These are phyloP conservation scores for Arthrinium phaeospermum DNA, from an alignment of 2,329 filamentous ascomycete genomes.

Conservation along the genomic window DNA sequence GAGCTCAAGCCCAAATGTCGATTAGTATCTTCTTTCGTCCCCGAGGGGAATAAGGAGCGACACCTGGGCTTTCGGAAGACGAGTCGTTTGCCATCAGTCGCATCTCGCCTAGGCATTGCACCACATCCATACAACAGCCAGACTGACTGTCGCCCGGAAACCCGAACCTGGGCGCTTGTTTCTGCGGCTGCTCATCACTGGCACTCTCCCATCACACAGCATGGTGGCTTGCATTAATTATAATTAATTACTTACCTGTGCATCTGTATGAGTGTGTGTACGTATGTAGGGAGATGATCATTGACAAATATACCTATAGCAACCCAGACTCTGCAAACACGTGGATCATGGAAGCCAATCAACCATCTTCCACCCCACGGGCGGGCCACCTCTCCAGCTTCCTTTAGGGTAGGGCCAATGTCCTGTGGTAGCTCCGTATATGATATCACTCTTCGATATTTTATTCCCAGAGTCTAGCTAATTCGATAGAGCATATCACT, in stretches of 20 bases:
- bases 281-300: neutral
- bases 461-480: neutral
- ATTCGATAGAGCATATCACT: no score
- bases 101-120: neutral
- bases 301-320: neutral
- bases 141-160: neutral
- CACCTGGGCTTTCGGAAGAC: neutral
- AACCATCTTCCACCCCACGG: conserved; percentile 1
- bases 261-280: neutral
- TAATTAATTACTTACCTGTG: neutral
- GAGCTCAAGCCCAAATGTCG: neutral
- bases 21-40: neutral
- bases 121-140: neutral
- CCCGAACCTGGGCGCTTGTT: neutral
- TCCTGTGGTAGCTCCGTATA: neutral
- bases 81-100: neutral
- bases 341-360: conserved; percentile 10
- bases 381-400: neutral
- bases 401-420: neutral
- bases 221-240: neutral
- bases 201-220: conserved; percentile 7
- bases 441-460: neutral
- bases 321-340: conserved; percentile 10
- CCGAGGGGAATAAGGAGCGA: neutral
- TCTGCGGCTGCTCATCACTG: conserved; percentile 1